Evolutionary conservation across 1,284 basidiomycete genomes (phyloP), one percentile per base, ranked within the genome.

Genomic region (Hemileia vastatrix): DNA sequence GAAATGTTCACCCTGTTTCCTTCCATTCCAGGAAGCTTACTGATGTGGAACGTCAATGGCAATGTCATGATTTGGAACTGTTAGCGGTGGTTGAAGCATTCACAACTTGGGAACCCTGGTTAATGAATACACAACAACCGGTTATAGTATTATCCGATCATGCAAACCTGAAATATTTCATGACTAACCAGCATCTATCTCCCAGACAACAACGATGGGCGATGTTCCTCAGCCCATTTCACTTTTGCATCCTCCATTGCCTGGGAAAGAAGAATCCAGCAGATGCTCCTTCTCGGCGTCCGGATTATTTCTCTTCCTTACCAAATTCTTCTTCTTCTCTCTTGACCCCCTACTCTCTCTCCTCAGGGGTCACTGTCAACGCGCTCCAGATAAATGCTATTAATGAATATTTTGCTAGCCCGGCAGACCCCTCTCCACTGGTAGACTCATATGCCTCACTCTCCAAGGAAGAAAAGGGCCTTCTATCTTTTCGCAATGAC

Each of bases 11-110:
- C 18, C 65, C 65, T 18, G 55, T 66, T 3, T 31, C 21, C 19
- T 66, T 40, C 50, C 19, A 48, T 27, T 66, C 57, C 1, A 23
- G 50, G 15, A 62, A 61, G 47, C 57, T 65, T 6, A 23, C 50
- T 40, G n/a, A 45, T 43, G 50, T 27, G 3, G 52, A 65, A 40
- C 9, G 47, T 40, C n/a, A 62, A 6, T 57, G 45, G 43, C 18
- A 57, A 19, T 24, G 47, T n/a, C 45, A 49, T 23, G 31, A 49
- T 27, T 15, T 18, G 27, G 57, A 59, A 44, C 24, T 59, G 11
- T 18, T 15, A 9, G 57, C 49, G 4, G 32, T 59, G 3, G 48
- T 59, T 4, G 19, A 6, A 33, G 47, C 31, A 18, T 59, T 59
- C 21, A 2, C n/a, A 36, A 33, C 51, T 24, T 59, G 57, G 57